Evolutionary conservation across 1,284 basidiomycete genomes (phyloP).

Genomic region (Ustilago sp.): DNA sequence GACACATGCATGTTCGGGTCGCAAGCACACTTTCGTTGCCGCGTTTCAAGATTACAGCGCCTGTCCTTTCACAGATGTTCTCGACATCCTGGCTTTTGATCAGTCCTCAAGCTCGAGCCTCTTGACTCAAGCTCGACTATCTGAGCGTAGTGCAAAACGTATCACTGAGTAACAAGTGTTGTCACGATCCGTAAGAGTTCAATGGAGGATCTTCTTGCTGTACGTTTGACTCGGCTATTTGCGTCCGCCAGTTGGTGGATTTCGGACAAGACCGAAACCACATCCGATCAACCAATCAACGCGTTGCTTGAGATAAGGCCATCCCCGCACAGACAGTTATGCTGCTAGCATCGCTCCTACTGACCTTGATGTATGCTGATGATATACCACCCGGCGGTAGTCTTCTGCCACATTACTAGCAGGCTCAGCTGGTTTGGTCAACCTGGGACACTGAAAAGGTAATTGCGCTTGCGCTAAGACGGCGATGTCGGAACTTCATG

Average conservation of each 20-base stretch:
- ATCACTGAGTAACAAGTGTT: neutral
- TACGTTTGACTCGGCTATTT: constrained; percentile 4
- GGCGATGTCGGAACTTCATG: too few species aligned
- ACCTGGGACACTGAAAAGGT: too few species aligned
- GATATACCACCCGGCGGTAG: neutral
- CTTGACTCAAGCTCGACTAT: too few species aligned
- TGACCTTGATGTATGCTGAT: neutral
- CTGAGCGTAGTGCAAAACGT: neutral
- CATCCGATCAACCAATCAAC: constrained; percentile 26
- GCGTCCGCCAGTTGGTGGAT: constrained; percentile 16
- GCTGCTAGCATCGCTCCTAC: neutral
- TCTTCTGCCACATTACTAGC: too few species aligned
- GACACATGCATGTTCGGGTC: constrained; percentile 6
- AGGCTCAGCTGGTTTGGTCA: too few species aligned
- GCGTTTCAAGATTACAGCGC: neutral
- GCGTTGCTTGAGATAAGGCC: constrained; percentile 22
- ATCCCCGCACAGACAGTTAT: constrained; percentile 15
- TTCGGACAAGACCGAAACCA: constrained; percentile 16
- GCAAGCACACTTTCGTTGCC: neutral
- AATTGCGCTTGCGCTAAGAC: too few species aligned
- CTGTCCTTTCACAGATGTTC: neutral
- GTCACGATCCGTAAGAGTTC: neutral
- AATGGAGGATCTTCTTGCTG: neutral
- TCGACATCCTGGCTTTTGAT: neutral
- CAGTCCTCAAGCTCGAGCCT: neutral